Evolutionary conservation across 1,284 basidiomycete species (phyloP).

Genomic region (Pseudomicrostroma phylloplanum): DNA sequence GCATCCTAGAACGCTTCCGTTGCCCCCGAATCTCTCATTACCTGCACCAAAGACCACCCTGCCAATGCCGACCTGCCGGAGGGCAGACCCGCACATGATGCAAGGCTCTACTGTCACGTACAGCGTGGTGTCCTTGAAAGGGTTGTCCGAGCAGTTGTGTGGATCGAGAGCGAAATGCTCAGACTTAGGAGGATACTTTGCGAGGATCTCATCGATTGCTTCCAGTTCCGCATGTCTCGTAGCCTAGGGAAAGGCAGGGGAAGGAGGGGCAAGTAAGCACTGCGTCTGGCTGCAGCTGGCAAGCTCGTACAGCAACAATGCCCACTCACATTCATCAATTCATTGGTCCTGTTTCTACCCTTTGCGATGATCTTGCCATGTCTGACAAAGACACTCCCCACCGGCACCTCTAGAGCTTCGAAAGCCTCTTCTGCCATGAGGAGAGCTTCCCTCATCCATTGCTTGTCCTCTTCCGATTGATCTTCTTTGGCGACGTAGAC

Average conservation of each 20-base stretch:
- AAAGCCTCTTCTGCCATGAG: conserved; percentile 64
- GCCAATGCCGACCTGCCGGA: conserved; percentile 85
- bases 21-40: conserved; percentile 95
- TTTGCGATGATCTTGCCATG: conserved; percentile 67
- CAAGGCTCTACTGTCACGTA: conserved; percentile 99
- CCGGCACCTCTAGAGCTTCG: conserved; percentile 79
- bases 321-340: conserved; percentile 58
- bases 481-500: conserved; percentile 32
- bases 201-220: conserved; percentile 82
- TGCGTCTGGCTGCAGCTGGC: background rate
- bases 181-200: conserved; percentile 51
- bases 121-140: conserved; percentile 72
- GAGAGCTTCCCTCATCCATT: conserved; percentile 47
- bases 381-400: conserved; percentile 91
- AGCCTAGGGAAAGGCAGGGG: conserved; percentile 58
- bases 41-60: conserved; percentile 88
- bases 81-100: conserved; percentile 95
- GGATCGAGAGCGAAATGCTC: conserved; percentile 33
- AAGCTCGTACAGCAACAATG: background rate
- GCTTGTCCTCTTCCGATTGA: conserved; percentile 39
- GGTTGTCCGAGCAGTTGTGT: conserved; percentile 36
- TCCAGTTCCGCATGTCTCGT: conserved; percentile 97
- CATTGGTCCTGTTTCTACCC: conserved; percentile 89
- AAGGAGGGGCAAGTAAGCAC: too few species aligned
- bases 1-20: conserved; percentile 85